These are phyloP conservation scores for Haplosporangium sp. DNA, from an alignment of 371 early-diverging fungal species.

Conservation along the genomic window DNA sequence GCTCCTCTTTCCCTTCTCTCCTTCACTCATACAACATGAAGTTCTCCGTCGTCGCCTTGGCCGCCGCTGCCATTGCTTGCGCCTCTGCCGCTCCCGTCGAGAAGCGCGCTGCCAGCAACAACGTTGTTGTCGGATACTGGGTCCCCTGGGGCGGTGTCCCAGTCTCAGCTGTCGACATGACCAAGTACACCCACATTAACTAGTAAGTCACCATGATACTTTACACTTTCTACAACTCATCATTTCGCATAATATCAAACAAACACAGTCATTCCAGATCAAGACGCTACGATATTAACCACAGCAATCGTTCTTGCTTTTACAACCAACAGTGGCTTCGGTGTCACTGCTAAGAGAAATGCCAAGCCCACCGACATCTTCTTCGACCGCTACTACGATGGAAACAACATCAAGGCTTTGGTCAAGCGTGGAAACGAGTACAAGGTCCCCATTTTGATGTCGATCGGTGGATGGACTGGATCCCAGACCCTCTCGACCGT, in stretches of 20 bases:
- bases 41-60: conserved; percentile 39
- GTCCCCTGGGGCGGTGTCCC: conserved; percentile 73
- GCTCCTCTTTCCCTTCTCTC: not conserved
- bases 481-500: conserved; percentile 73
- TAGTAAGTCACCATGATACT: conserved; percentile 56
- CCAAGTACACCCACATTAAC: conserved; percentile 74
- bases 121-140: conserved; percentile 63
- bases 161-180: conserved; percentile 63
- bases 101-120: conserved; percentile 39
- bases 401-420: conserved; percentile 59
- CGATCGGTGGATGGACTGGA: conserved; percentile 87
- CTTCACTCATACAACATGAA: conserved; percentile 14
- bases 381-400: conserved; percentile 55
- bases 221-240: not conserved
- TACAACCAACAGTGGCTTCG: conserved; percentile 37
- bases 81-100: conserved; percentile 34
- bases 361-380: conserved; percentile 40
- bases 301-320: too few relatives aligned
- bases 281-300: too few relatives aligned
- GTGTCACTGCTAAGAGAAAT: conserved; percentile 48
- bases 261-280: too few relatives aligned
- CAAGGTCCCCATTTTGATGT: conserved; percentile 73
- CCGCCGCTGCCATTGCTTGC: conserved; percentile 35
- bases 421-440: conserved; percentile 63
- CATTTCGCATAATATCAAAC: too few relatives aligned